Evolutionary conservation across 805 yeast genomes (phyloP).

Genomic region (Myxozyma sirexii): DNA sequence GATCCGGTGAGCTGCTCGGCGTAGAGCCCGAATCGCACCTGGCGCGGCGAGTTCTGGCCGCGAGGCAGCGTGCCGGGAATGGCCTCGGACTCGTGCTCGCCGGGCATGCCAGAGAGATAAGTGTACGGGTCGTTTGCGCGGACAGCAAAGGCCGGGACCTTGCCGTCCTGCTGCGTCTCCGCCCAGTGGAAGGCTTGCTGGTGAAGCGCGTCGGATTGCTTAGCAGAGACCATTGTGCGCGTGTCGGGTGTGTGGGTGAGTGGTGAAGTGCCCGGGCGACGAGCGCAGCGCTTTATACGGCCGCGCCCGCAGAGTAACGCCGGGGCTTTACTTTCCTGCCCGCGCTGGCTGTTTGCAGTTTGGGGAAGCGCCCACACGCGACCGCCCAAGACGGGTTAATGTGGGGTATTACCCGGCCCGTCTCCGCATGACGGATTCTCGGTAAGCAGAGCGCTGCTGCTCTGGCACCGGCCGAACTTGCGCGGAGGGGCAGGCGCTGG

Average conservation of each 20-base stretch:
- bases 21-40: conserved; percentile 35
- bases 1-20: conserved; percentile 41
- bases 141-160: conserved; percentile 11
- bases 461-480: too few species aligned
- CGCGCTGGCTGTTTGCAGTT: too few species aligned
- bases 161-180: conserved; percentile 15
- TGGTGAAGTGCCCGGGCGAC: background rate
- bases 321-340: too few species aligned
- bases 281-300: background rate
- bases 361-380: too few species aligned
- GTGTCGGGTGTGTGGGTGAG: background rate
- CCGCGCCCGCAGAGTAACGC: too few species aligned
- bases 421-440: too few species aligned
- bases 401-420: too few species aligned
- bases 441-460: background rate
- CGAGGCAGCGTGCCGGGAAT: conserved; percentile 16
- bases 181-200: conserved; percentile 19
- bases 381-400: background rate
- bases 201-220: background rate
- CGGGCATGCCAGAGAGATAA: conserved; percentile 6
- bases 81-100: conserved; percentile 14
- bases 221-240: conserved; percentile 3
- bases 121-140: conserved; percentile 16
- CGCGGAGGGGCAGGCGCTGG: too few species aligned
- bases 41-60: conserved; percentile 18